Evolutionary conservation across 805 yeast species (phyloP).

Genomic region (Saccharomycopsis fermentans): DNA sequence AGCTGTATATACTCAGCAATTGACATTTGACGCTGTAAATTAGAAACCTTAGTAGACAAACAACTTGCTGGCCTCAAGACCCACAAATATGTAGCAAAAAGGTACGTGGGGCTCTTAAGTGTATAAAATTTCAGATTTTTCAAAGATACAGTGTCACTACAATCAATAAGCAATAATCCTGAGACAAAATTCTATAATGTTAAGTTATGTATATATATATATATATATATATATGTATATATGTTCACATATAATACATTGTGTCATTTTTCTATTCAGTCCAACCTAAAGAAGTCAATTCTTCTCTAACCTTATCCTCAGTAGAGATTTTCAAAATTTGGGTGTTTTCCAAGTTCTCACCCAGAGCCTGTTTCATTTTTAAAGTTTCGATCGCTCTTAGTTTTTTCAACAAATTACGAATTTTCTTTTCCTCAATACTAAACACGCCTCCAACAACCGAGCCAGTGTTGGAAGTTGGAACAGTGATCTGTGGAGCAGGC

Average conservation of each 20-base stretch:
- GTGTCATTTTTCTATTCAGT: constrained; percentile 24
- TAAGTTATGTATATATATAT: not conserved
- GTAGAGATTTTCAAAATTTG: constrained; percentile 84
- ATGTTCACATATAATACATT: not conserved
- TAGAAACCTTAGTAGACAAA: no score
- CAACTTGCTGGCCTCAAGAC: not conserved
- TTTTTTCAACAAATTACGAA: constrained; percentile 82
- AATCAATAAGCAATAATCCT: not conserved
- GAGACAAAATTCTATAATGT: not conserved
- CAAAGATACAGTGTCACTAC: not conserved
- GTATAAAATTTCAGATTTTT: not conserved
- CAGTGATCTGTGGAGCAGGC: constrained; percentile 20
- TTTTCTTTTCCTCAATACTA: constrained; percentile 83
- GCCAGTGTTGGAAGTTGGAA: constrained; percentile 25
- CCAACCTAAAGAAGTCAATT: constrained; percentile 73
- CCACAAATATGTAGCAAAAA: not conserved
- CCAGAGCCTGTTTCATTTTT: constrained; percentile 73
- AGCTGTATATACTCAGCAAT: not conserved
- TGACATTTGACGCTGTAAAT: no score
- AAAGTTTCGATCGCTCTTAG: constrained; percentile 90
- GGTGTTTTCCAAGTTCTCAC: constrained; percentile 84
- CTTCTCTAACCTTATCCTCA: constrained; percentile 70
- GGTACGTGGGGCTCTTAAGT: not conserved
- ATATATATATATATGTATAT: no score
- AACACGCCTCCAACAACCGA: constrained; percentile 50